Evolutionary conservation across 495 filamentous ascomycete genomes (phyloP), one percentile per base, ranked within the genome.

Genomic region (Talaromyces stipitatus): DNA sequence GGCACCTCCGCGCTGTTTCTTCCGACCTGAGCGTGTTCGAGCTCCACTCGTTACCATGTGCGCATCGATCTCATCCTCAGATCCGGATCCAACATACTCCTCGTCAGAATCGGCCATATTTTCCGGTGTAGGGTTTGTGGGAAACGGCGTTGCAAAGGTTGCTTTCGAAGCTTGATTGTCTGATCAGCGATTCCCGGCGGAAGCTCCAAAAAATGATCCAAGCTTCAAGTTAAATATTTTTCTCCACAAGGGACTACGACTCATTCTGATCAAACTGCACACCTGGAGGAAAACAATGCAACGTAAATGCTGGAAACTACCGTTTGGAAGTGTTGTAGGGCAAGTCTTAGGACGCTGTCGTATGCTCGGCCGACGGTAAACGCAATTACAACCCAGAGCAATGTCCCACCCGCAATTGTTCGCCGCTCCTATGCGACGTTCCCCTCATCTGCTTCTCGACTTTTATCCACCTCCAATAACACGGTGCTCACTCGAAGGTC

Each of bases 41-140:
- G 62, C 65, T 16, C 60, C 58, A 46, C 29, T 60, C 24, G 75
- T 69, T 30, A 79, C 72, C 61, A 70, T 70, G 64, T 80, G 72
- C 58, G 78, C 71, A 60, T 73, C 73, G 55, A 84, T 78, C 30
- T 92, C 88, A 65, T 91, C 91, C 61, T 91, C 91, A 5, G 90
- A 91, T 54, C 80, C 73, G 53, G 84, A 83, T 53, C 82, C 85
- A 60, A 91, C 80, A 67, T 91, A 96, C 61, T 96, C 92, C 61
- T 85, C 88, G 65, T 97, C 85, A 56, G 87, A 92, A 59, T 76
- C 74, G 12, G 72, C 72, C 74, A 77, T 77, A 2, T 41, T 55
- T 12, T 54, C 29, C 18, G 28, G 24, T 53, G 4, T 4, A 18
- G 3, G 32, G n/a, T 55, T 18, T n/a, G 30, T 32, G 1, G 26